Base-by-base conservation (phyloP, 1,139 yeast genomes). In the Yamadazyma pseudoaaseri region DNA sequence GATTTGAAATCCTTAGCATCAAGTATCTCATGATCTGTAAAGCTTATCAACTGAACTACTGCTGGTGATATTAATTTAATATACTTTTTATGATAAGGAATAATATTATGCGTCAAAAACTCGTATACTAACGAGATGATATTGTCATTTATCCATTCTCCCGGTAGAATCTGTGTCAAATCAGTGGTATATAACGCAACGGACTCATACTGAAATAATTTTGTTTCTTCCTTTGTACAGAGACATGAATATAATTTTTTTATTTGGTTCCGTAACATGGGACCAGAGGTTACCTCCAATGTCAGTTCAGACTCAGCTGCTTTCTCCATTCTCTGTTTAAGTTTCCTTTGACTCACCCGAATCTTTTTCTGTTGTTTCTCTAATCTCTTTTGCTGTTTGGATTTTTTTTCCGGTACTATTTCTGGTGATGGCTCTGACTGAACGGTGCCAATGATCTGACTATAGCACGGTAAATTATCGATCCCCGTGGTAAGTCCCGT, bases 81-180 rank as follows among this genome's bases (percentile, higher is more conserved):
- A 39, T 64, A 37, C 44, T 46, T 28, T 44, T 47, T 35, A 33
- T 26, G 30, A 35, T 41, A 14, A 48, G 36, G 29, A 45, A 58
- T 20, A 18, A 38, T 33, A 22, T 29, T 39, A 34, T 46, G 54
- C 25, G 32, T 43, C 29, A 85, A 56, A 42, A 73, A 66, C 51
- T 81, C 89, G 53, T 70, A 83, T 16, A 81, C 57, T 38, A 83
- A 74, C 1, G 85, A 65, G 24, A 85, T 72, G 43, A 81, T 77
- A 48, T 81, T 81, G 49, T 84, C 94, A 47, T 79, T 81, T 20
- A 85, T 59, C 94, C 94, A 84, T 49, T 81, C 83, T 20, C 76
- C 84, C 0, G 74, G 73, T 17, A 65, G 39, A 1, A 68, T 44
- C 37, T 58, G 67, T 20, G 56, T 58, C 25, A 64, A 38, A 42